Evolutionary conservation across 75 land plant species (phyloP).

Genomic region (Sequoia sempervirens): DNA sequence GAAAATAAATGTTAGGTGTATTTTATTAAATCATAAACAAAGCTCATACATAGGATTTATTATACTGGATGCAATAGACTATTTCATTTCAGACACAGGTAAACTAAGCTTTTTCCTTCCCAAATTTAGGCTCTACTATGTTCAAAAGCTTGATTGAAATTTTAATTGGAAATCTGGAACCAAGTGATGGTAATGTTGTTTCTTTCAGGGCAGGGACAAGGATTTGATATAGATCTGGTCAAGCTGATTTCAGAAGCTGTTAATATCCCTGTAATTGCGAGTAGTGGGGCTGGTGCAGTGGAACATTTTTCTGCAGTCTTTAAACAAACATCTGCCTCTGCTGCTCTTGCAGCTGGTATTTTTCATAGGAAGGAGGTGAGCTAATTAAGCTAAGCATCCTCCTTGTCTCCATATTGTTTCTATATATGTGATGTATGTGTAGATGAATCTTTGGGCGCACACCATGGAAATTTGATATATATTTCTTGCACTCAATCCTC

Average conservation of each 20-base stretch:
- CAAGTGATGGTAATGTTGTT: constrained; percentile 7
- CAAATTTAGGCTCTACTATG: not conserved
- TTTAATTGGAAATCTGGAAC: not conserved
- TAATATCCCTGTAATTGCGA: constrained; percentile 93
- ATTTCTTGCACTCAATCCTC: not conserved
- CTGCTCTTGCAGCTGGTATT: constrained; percentile 99
- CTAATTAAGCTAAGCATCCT: not conserved
- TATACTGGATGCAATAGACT: not conserved
- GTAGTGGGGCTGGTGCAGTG: constrained; percentile 94
- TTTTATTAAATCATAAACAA: not conserved
- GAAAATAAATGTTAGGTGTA: not conserved
- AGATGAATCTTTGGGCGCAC: not conserved
- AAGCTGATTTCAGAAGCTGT: constrained; percentile 89
- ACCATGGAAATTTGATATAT: not conserved
- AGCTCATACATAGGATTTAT: not conserved
- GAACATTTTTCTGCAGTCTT: constrained; percentile 93
- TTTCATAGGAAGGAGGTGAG: constrained; percentile 96
- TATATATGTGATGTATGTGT: not conserved
- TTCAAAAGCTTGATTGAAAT: not conserved
- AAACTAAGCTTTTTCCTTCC: not conserved
- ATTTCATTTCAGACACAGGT: too few species aligned
- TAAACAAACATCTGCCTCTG: constrained; percentile 77
- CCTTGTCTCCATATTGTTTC: not conserved
- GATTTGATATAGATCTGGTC: constrained; percentile 83
- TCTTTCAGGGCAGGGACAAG: constrained; percentile 88